phyloP scores from a whole-genome alignment of 371 early-diverging fungal species.

The Mucor lusitanicus region DNA sequence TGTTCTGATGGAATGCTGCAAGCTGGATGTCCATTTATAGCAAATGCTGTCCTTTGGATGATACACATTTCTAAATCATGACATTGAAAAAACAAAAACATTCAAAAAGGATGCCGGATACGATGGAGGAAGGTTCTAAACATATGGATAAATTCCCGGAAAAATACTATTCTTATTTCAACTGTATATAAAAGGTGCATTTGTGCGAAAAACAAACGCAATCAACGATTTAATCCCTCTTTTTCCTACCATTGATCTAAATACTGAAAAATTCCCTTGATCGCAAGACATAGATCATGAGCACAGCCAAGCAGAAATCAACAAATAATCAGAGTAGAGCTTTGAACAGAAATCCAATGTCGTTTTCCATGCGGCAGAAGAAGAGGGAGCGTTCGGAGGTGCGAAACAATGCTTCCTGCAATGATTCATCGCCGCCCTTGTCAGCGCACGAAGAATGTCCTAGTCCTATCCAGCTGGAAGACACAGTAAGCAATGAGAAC shows the following conservation, averaged over 20 bases:
- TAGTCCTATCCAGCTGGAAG: background rate
- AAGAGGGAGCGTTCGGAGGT: constrained; percentile 6
- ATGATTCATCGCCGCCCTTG: background rate
- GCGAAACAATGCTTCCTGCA: background rate
- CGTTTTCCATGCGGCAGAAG: constrained; percentile 6
- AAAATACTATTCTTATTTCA: background rate
- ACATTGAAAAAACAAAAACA: background rate
- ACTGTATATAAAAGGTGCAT: background rate
- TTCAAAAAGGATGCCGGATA: background rate
- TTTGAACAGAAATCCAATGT: background rate
- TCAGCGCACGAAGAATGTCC: background rate
- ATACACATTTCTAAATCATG: background rate
- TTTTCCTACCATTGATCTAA: background rate
- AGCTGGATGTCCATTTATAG: background rate
- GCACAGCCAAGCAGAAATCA: background rate
- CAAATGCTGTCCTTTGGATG: background rate
- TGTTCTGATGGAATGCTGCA: background rate
- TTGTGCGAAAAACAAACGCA: background rate
- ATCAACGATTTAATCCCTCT: background rate
- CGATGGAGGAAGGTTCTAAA: background rate
- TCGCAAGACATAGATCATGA: background rate
- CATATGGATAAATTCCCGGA: background rate
- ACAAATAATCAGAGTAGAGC: background rate
- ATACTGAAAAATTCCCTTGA: background rate
- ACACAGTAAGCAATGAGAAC: background rate